Base-by-base conservation (phyloP, 345 rosid species). In the Camelina neglecta region DNA sequence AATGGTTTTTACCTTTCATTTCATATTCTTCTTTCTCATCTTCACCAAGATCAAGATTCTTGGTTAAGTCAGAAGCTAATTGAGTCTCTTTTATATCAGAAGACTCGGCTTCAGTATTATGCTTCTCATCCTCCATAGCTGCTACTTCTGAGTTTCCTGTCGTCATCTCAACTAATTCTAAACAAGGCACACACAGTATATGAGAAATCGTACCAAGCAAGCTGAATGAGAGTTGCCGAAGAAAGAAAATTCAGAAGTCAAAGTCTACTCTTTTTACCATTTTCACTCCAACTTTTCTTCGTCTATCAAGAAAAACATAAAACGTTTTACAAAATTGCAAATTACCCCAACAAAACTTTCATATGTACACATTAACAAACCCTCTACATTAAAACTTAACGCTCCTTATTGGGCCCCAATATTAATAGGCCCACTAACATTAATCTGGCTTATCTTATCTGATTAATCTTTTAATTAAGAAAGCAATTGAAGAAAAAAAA, bases 11-110 rank as follows among this genome's bases (percentile, higher is more conserved):
- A 85, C 93, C 88, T 85, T 80, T 78, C 50, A 36, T 82, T 11
- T 81, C 85, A 5, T 73, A 89, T 26, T 84, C 89, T 33, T 75
- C 69, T 3, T 85, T 85, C 41, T 60, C 89, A 36, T 84, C 84
- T 38, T 54, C 70, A n/a, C 55, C 65, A 65, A 82, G 61, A 57
- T 72, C 84, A 35, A 35, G 60, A 63, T 51, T 66, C 42, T 65
- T 54, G 4, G 59, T 66, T 13, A 67, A 3, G 15, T 78, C 71
- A 51, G 71, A 68, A 50, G 62, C 77, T 65, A 71, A 18, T 36
- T 18, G 60, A 58, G 26, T 20, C 31, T 67, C 70, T 53, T 72
- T 67, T 44, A 59, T 54, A 31, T 33, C 53, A 44, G 65, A 72
- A 10, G 74, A 53, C 51, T 67, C 74, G 3, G 13, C 60, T 71